A percentile compares a stretch with the other conserved stretches of the same genome.
These are phyloP conservation scores for Ceratocystis lukuohia DNA, from an alignment of 2,329 filamentous ascomycete genomes.

Conservation along the genomic window DNA sequence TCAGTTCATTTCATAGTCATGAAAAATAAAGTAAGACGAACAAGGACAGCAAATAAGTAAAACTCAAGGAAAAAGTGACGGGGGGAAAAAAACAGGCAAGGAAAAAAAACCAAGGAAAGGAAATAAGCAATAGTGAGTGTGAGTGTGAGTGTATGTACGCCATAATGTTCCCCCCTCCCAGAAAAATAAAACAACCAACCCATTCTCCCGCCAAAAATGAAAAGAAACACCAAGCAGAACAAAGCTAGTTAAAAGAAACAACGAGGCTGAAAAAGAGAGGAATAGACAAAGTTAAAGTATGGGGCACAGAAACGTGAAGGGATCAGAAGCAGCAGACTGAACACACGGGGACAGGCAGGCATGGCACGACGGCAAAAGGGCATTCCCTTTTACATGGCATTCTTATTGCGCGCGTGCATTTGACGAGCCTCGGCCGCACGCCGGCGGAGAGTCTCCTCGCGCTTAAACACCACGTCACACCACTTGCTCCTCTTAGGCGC, in stretches of 20 bases:
- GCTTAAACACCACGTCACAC: conserved; percentile 54
- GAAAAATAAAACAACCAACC: conserved; percentile 4
- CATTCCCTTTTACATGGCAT: conserved; percentile 33
- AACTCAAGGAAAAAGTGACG: background rate
- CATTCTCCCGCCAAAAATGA: conserved; percentile 3
- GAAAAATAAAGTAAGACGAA: background rate
- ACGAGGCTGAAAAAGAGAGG: background rate
- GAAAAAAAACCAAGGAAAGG: background rate
- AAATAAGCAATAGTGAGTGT: background rate
- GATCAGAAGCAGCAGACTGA: background rate
- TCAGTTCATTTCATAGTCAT: background rate
- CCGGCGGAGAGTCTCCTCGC: conserved; percentile 45
- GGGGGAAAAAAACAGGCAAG: background rate
- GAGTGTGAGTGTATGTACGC: background rate
- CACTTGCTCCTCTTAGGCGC: conserved; percentile 43
- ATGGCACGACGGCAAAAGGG: background rate
- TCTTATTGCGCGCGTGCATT: conserved; percentile 44
- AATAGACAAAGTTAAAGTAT: conserved; percentile 9
- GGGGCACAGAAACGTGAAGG: background rate
- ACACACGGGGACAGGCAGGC: background rate
- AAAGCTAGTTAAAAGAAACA: background rate
- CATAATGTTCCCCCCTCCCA: background rate
- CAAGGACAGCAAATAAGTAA: background rate
- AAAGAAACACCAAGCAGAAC: background rate
- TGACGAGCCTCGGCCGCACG: conserved; percentile 37